phyloP scores from a whole-genome alignment of 768 basidiomycete genomes.

The Rhizopogon sp. region DNA sequence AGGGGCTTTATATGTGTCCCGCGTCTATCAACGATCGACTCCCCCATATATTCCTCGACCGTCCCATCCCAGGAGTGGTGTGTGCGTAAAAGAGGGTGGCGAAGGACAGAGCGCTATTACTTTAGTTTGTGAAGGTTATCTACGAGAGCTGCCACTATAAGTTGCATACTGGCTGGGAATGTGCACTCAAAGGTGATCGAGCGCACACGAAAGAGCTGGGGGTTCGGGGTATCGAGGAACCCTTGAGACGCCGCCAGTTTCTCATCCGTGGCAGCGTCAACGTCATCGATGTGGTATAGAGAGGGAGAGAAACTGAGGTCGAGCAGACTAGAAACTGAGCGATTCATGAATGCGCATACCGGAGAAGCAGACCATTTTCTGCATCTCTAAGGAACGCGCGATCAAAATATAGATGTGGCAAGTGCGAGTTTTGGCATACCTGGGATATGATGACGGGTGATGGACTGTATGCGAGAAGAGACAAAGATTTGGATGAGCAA shows the following conservation, averaged over 20 bases:
- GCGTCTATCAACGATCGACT: slow-evolving; percentile 15
- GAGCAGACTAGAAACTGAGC: slow-evolving; percentile 30
- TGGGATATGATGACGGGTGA: slow-evolving; percentile 41
- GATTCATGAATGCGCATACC: slow-evolving; percentile 28
- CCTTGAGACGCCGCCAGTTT: slow-evolving; percentile 10
- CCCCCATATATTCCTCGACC: slow-evolving; percentile 17
- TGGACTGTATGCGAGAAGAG: slow-evolving; percentile 23
- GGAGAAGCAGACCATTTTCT: slow-evolving; percentile 16
- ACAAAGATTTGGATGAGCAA: slow-evolving; percentile 42
- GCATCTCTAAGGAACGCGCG: slow-evolving; percentile 28
- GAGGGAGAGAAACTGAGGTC: slow-evolving; percentile 30
- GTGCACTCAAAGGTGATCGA: slow-evolving; percentile 30
- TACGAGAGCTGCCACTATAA: slow-evolving; percentile 14
- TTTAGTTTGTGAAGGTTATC: slow-evolving; percentile 17
- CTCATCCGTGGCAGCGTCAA: slow-evolving; percentile 13
- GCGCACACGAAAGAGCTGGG: slow-evolving; percentile 24
- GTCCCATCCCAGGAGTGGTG: slow-evolving; percentile 18
- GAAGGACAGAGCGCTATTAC: slow-evolving; percentile 22
- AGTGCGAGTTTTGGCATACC: slow-evolving; percentile 41
- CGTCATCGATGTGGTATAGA: slow-evolving; percentile 4
- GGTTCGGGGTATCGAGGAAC: slow-evolving; percentile 19
- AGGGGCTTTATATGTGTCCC: background rate
- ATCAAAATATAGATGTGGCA: slow-evolving; percentile 42
- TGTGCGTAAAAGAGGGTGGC: slow-evolving; percentile 18
- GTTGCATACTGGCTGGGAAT: slow-evolving; percentile 23